These are phyloP conservation scores for Rhizopogon parksii DNA, from an alignment of 1,284 basidiomycete species.

Conservation along the genomic window DNA sequence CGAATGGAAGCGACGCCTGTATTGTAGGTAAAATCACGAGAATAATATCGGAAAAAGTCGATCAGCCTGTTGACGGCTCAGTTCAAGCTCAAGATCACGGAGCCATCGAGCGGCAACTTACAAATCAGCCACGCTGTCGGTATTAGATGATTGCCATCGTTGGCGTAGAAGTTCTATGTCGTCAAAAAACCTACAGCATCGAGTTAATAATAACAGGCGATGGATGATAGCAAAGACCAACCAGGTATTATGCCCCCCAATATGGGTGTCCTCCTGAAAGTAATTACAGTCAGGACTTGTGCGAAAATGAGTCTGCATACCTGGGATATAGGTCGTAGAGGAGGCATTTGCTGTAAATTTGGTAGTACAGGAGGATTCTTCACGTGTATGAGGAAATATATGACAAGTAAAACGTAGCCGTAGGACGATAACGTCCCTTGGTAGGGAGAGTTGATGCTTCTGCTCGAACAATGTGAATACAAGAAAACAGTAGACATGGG, in stretches of 20 bases:
- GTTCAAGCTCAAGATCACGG: slow-evolving; percentile 6
- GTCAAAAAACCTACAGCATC: slow-evolving; percentile 81
- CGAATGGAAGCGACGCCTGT: slow-evolving; percentile 89
- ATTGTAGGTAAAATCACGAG: slow-evolving; percentile 90
- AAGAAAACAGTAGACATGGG: not conserved
- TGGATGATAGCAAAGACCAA: slow-evolving; percentile 22
- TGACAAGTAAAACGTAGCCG: slow-evolving; percentile 95
- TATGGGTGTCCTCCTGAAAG: slow-evolving; percentile 74
- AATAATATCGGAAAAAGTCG: slow-evolving; percentile 97
- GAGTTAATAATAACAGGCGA: slow-evolving; percentile 9
- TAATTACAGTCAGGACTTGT: slow-evolving; percentile 14
- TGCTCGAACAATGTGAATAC: slow-evolving; percentile 24
- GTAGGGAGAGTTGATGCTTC: slow-evolving; percentile 98
- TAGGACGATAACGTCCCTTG: slow-evolving; percentile 95
- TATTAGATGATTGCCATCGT: slow-evolving; percentile 91
- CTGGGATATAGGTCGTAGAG: slow-evolving; percentile 72
- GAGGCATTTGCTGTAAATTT: slow-evolving; percentile 85
- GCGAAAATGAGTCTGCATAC: slow-evolving; percentile 27
- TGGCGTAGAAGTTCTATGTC: slow-evolving; percentile 88
- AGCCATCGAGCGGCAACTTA: slow-evolving; percentile 32
- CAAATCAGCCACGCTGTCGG: slow-evolving; percentile 90
- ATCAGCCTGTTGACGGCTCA: slow-evolving; percentile 57
- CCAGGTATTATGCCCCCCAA: slow-evolving; percentile 83
- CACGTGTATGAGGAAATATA: slow-evolving; percentile 96
- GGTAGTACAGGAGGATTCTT: slow-evolving; percentile 92